These are phyloP conservation scores for Oxyria digyna DNA, from an alignment of 148 eudicot genomes.

Conservation along the genomic window DNA sequence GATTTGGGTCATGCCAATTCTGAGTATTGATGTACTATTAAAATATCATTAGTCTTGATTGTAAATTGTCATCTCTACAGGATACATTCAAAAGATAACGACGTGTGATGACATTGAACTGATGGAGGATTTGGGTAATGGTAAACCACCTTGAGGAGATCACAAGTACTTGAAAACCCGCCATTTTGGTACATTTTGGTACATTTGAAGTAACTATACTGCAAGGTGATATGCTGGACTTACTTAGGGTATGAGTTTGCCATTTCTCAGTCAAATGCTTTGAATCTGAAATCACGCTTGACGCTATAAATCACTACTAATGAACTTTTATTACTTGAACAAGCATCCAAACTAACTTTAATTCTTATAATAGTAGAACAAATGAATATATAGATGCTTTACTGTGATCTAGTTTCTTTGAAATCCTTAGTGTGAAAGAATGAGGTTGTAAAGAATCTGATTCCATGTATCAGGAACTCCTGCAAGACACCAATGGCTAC, in stretches of 20 bases:
- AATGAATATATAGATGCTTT: background rate
- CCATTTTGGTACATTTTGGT: background rate
- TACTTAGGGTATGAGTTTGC: no score
- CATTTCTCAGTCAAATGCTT: no score
- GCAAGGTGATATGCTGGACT: background rate
- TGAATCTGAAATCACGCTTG: no score
- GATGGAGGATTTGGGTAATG: constrained; percentile 84
- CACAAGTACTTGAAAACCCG: background rate
- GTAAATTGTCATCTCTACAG: constrained; percentile 25
- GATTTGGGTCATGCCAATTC: background rate
- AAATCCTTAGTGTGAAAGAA: constrained; percentile 22
- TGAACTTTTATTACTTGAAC: background rate
- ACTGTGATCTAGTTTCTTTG: background rate
- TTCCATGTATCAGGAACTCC: constrained; percentile 98
- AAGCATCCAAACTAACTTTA: background rate
- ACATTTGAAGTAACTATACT: background rate
- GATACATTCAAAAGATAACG: constrained; percentile 94
- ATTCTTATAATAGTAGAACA: background rate
- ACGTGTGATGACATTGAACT: constrained; percentile 56
- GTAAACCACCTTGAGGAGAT: constrained; percentile 43
- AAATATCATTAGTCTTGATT: background rate
- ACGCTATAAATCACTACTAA: no score
- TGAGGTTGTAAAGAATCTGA: constrained; percentile 54
- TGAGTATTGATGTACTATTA: background rate
- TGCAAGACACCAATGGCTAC: constrained; percentile 94